These are phyloP conservation scores for Colletotrichum trifolii DNA, from an alignment of 2,329 filamentous ascomycete genomes.

Conservation along the genomic window DNA sequence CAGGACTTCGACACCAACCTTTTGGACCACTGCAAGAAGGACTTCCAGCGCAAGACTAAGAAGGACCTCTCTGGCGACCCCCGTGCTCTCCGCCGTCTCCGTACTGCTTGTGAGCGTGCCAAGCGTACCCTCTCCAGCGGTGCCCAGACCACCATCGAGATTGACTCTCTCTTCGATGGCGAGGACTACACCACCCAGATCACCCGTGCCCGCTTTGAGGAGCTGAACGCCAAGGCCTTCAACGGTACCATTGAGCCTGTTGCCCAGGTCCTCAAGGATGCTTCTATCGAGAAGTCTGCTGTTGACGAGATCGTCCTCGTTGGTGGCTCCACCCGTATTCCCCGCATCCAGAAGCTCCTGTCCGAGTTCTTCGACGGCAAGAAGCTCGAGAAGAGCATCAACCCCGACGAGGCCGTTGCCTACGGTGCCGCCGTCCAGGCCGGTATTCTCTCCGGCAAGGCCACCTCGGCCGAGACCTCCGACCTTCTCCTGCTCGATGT, in stretches of 20 bases:
- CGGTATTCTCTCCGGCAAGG: slow-evolving; percentile 98
- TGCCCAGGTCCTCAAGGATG: slow-evolving; percentile 95
- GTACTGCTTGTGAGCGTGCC: slow-evolving; percentile 98
- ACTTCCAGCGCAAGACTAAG: slow-evolving; percentile 87
- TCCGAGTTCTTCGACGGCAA: slow-evolving; percentile 99
- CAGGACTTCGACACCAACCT: slow-evolving; percentile 97
- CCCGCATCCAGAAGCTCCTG: slow-evolving; percentile 98
- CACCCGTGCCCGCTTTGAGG: slow-evolving; percentile 98
- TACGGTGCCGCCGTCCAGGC: slow-evolving; percentile 99
- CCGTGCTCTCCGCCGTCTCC: slow-evolving; percentile 93
- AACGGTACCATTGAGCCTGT: slow-evolving; percentile 93
- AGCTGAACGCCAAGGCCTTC: slow-evolving; percentile 97
- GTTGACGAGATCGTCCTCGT: slow-evolving; percentile 99
- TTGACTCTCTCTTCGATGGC: slow-evolving; percentile 97
- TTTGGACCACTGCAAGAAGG: slow-evolving; percentile 96
- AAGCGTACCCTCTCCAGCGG: slow-evolving; percentile 99
- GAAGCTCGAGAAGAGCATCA: slow-evolving; percentile 99
- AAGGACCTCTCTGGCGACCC: slow-evolving; percentile 84
- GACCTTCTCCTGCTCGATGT: slow-evolving; percentile 97
- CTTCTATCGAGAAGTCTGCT: slow-evolving; percentile 84
- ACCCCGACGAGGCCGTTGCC: slow-evolving; percentile 98
- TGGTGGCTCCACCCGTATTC: slow-evolving; percentile 98
- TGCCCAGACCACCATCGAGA: slow-evolving; percentile 97
- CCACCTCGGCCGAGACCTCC: slow-evolving; percentile 91
- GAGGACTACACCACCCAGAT: slow-evolving; percentile 98